These are phyloP conservation scores for Brassica juncea DNA, from an alignment of 345 rosid species.

Conservation along the genomic window DNA sequence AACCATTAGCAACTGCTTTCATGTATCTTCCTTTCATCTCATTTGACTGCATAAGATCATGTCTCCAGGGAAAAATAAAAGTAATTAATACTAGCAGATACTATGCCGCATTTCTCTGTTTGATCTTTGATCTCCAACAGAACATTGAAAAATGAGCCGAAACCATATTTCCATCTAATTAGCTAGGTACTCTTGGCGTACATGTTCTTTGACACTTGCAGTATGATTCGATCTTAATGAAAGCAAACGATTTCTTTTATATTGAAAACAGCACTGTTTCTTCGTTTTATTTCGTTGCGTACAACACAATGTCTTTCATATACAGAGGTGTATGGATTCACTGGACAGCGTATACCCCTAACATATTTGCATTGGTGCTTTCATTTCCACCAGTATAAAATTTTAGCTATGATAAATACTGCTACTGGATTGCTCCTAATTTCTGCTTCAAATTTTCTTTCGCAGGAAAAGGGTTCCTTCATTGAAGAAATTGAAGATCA, in stretches of 20 bases:
- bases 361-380: background rate
- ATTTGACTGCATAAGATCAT: slow-evolving; percentile 23
- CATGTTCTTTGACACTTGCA: slow-evolving; percentile 15
- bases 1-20: slow-evolving; percentile 16
- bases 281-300: background rate
- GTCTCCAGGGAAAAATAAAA: background rate
- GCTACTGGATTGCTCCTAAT: slow-evolving; percentile 16
- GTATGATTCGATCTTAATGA: slow-evolving; percentile 9
- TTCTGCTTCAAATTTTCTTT: slow-evolving; percentile 13
- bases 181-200: slow-evolving; percentile 1
- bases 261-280: background rate
- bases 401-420: background rate
- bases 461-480: slow-evolving; percentile 79
- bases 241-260: slow-evolving; percentile 8
- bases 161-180: background rate
- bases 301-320: background rate
- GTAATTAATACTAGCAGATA: background rate
- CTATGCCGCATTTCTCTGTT: background rate
- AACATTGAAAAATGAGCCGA: slow-evolving; percentile 3
- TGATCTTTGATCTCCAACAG: slow-evolving; percentile 1
- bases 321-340: background rate
- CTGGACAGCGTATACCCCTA: background rate
- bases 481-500: slow-evolving; percentile 90
- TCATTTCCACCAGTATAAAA: background rate
- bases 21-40: slow-evolving; percentile 6